Conservation (phyloP, 106 monocot genomes). For the Agapanthus africanus region DNA sequence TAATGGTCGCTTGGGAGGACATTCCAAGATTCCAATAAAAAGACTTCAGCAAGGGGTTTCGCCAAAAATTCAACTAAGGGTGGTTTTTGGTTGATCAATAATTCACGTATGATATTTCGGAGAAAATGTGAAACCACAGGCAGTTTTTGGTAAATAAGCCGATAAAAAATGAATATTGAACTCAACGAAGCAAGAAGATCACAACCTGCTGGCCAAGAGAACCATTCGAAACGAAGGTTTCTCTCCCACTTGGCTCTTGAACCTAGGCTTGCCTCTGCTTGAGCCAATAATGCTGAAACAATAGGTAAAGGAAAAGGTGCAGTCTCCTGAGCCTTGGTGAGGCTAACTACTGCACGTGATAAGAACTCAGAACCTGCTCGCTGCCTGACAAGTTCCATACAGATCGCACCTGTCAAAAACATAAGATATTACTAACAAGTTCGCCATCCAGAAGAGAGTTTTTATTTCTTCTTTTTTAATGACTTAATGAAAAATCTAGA, state of each 20-base stretch:
- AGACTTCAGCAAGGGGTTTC: too few species aligned
- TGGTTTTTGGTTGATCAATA: too few species aligned
- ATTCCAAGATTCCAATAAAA: background rate
- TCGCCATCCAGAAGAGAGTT: too few species aligned
- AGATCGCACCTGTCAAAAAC: conserved; percentile 57
- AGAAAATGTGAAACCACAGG: too few species aligned
- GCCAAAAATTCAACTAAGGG: too few species aligned
- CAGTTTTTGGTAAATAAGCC: too few species aligned
- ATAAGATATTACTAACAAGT: too few species aligned
- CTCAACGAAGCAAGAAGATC: background rate
- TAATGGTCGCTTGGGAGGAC: too few species aligned
- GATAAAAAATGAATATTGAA: background rate
- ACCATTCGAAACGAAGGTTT: conserved; percentile 75
- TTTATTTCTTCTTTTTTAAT: too few species aligned
- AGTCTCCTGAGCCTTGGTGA: conserved; percentile 51
- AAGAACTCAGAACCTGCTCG: conserved; percentile 51
- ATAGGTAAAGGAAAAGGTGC: conserved; percentile 51
- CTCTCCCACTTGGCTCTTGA: conserved; percentile 70
- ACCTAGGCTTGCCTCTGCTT: conserved; percentile 85
- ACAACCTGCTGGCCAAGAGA: conserved; percentile 87
- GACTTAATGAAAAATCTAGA: too few species aligned
- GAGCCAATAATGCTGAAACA: conserved; percentile 64
- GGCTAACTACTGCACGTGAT: conserved; percentile 46
- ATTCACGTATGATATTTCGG: too few species aligned
- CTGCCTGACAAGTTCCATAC: conserved; percentile 85